Evolutionary conservation across 805 yeast species (phyloP).

Genomic region (Cyberlindnera mycetangii): DNA sequence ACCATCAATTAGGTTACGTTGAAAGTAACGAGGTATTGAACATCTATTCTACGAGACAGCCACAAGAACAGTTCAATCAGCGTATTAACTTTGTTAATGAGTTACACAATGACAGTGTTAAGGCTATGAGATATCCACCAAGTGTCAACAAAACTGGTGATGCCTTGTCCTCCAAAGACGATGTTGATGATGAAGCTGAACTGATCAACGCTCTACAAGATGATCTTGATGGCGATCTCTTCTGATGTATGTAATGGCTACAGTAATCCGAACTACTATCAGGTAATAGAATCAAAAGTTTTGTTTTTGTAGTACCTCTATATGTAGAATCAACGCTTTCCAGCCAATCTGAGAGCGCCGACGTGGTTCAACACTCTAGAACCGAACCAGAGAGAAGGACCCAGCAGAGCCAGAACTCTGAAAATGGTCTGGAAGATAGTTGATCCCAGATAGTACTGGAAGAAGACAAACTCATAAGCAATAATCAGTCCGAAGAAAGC

Average conservation of each 20-base stretch:
- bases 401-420: conserved; percentile 19
- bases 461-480: conserved; percentile 25
- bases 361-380: conserved; percentile 27
- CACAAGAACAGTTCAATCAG: conserved; percentile 85
- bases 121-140: conserved; percentile 89
- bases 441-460: conserved; percentile 27
- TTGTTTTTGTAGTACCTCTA: no score
- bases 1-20: conserved; percentile 89
- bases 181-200: conserved; percentile 26
- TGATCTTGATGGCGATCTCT: conserved; percentile 27
- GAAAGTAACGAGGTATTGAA: conserved; percentile 85
- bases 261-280: not conserved
- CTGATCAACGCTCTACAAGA: conserved; percentile 27
- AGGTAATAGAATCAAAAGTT: no score
- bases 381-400: conserved; percentile 30
- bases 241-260: conserved; percentile 17
- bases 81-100: conserved; percentile 90
- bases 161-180: conserved; percentile 19
- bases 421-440: conserved; percentile 25
- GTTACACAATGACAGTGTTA: conserved; percentile 87
- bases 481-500: conserved; percentile 21
- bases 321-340: conserved; percentile 22
- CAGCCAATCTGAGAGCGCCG: conserved; percentile 28
- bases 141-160: conserved; percentile 25
- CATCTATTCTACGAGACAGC: conserved; percentile 81